phyloP scores from a whole-genome alignment of 108 stramenopile genomes.

The Phaeodactylum tricornutum region DNA sequence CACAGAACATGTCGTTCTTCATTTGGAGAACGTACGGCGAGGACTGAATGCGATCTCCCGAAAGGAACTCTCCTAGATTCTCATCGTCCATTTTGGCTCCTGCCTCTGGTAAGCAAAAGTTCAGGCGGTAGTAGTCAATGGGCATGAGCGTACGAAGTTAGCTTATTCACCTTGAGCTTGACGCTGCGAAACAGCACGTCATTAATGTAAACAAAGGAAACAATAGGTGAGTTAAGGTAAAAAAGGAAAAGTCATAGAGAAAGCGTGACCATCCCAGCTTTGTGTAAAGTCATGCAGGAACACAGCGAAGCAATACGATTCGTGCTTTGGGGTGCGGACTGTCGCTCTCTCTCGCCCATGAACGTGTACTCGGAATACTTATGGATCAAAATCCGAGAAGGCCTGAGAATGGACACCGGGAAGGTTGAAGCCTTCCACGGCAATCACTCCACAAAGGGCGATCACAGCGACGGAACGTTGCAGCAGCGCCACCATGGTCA shows the following conservation, averaged over 20 bases:
- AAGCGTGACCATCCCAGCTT: too few relatives aligned
- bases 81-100: constrained; percentile 63
- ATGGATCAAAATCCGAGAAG: constrained; percentile 58
- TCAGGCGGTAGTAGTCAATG: constrained; percentile 85
- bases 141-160: constrained; percentile 76
- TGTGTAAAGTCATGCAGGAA: too few relatives aligned
- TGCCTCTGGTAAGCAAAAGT: constrained; percentile 80
- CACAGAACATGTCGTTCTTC: constrained; percentile 83
- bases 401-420: constrained; percentile 81
- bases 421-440: constrained; percentile 50
- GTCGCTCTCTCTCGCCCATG: too few relatives aligned
- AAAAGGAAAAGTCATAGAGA: not conserved
- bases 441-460: too few relatives aligned
- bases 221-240: not conserved
- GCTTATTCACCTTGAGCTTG: constrained; percentile 61
- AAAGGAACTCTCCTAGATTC: constrained; percentile 92
- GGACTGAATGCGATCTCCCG: constrained; percentile 87
- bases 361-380: too few relatives aligned
- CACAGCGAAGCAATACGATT: too few relatives aligned
- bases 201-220: not conserved
- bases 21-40: constrained; percentile 85
- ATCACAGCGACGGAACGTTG: too few relatives aligned
- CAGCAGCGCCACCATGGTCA: too few relatives aligned
- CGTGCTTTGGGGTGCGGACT: too few relatives aligned
- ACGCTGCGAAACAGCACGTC: constrained; percentile 24